Evolutionary conservation across 2,329 filamentous ascomycete species (phyloP), one percentile per base, ranked within the genome.

Genomic region (Purpureocillium lavendulum): DNA sequence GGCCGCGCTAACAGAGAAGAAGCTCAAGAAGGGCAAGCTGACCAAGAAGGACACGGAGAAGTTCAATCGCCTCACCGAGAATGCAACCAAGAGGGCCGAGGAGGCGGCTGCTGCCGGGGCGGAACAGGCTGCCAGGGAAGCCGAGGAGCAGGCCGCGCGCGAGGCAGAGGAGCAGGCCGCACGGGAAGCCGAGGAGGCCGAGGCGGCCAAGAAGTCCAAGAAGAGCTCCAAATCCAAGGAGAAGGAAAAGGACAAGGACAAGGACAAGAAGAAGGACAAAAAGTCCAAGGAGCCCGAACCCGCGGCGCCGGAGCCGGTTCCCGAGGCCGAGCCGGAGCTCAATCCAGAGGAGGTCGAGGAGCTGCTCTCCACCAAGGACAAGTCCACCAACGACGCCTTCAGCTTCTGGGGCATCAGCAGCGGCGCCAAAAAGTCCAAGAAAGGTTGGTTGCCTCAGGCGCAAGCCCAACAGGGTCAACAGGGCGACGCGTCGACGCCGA

Each of bases 381-480:
- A 56, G 40, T 49, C 49, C 33, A 57, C 62, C 40, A 52, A 50
- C 32, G 64, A 70, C 41, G 55, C 70, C 1, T 80, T 78, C 55
- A 68, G 68, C 49, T 77, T 78, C 61, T 80, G 75, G 75, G 71
- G 74, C 6, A 38, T 59, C 43, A 61, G 66, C 30, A 42, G 49
- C 35, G 46, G 49, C 15, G 54, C 62, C 41, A 74, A 70, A 52
- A 73, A 69, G 46, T 43, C 54, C 12, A 52, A 48, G 50, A 67
- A 67, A 60, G 64, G 61, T 64, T 51, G 49, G 53, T 57, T 44
- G 42, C 53, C 53, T 47, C 51, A 54, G 49, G 40, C 41, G 14
- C n/a, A n/a, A n/a, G 29, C n/a, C 7, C 29, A 30, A 29, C 12
- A 12, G n/a, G n/a, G n/a, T n/a, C n/a, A n/a, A n/a, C n/a, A n/a